Base-by-base conservation (phyloP, 805 yeast genomes). In the Brettanomyces custersianus region DNA sequence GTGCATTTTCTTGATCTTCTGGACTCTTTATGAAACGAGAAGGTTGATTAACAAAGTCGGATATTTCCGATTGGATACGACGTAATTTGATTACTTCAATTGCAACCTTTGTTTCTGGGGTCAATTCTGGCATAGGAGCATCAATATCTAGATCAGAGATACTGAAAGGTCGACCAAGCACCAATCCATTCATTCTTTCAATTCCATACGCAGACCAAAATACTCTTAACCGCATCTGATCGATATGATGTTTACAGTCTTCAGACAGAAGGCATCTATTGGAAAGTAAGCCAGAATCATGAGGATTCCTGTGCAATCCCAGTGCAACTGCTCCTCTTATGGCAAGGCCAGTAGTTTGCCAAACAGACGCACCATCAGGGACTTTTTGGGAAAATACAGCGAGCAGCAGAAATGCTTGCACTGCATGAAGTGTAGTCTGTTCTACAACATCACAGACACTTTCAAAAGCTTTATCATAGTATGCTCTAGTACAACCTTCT, bases 141-240 rank as follows among this genome's bases (percentile, higher is more conserved):
- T 53, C 62, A 29, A 62, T 57, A 36, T 59, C 64, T 18, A 44
- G 43, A 36, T 59, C 65, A 6, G 61, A 42, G n/a, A 62, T 57
- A n/a, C 61, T 51, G 39, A 59, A 60, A 8, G 66, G 66, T 33
- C 63, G 43, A 3, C 65, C 63, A 20, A 60, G 38, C 4, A 57
- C 50, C 11, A 60, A 38, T 1, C 61, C 63, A 32, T 52, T 55
- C 26, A 57, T 51, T 36, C 63, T 38, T 38, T 60, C 63, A 43
- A 59, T 43, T 5, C 61, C 57, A 40, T 57, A 60, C 4, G 62
- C 61, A 37, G 55, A 54, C 63, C 63, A 60, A 37, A 60, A 59
- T 6, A 60, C 43, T 20, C 62, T 40, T 7, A 48, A 43, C 31
- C 48, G 48, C 33, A 57, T 36, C 33, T 57, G 49, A 11, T 29